These are phyloP conservation scores for Phialophora tarda DNA, from an alignment of 2,329 filamentous ascomycete genomes.

Conservation along the genomic window DNA sequence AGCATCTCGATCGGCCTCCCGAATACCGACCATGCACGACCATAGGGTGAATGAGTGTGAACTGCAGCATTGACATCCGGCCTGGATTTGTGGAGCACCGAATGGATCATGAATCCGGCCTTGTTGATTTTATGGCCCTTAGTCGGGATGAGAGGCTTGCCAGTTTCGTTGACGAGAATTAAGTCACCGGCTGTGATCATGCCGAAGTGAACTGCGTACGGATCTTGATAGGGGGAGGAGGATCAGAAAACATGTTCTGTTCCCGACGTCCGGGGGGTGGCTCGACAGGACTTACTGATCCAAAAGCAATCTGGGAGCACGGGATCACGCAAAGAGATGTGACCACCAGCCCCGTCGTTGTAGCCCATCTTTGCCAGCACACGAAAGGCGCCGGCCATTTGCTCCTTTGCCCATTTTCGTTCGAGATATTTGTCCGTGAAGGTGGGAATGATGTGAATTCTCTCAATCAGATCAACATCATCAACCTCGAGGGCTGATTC, in stretches of 20 bases:
- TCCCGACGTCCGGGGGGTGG: not conserved
- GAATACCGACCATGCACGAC: slow-evolving; percentile 51
- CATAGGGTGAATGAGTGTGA: slow-evolving; percentile 62
- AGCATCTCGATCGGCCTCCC: slow-evolving; percentile 53
- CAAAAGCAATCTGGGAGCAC: slow-evolving; percentile 66
- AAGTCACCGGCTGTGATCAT: slow-evolving; percentile 69
- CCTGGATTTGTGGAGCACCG: slow-evolving; percentile 60
- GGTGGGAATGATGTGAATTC: slow-evolving; percentile 40
- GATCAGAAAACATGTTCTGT: too few species aligned
- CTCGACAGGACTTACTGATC: slow-evolving; percentile 53
- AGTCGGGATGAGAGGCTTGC: slow-evolving; percentile 67
- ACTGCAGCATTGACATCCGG: slow-evolving; percentile 62
- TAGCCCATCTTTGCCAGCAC: slow-evolving; percentile 64
- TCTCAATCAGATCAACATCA: not conserved
- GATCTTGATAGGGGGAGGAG: slow-evolving; percentile 46
- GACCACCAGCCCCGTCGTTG: slow-evolving; percentile 67
- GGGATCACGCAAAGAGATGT: slow-evolving; percentile 67
- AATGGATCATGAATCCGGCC: slow-evolving; percentile 59
- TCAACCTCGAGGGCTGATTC: not conserved
- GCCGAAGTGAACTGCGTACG: slow-evolving; percentile 67
- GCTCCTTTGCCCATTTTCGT: slow-evolving; percentile 60
- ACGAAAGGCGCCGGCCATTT: slow-evolving; percentile 62
- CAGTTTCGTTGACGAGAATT: slow-evolving; percentile 68
- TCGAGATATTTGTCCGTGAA: slow-evolving; percentile 54
- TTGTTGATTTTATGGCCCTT: slow-evolving; percentile 52